phyloP scores from a whole-genome alignment of 768 basidiomycete genomes.

The Tremella mesenterica region DNA sequence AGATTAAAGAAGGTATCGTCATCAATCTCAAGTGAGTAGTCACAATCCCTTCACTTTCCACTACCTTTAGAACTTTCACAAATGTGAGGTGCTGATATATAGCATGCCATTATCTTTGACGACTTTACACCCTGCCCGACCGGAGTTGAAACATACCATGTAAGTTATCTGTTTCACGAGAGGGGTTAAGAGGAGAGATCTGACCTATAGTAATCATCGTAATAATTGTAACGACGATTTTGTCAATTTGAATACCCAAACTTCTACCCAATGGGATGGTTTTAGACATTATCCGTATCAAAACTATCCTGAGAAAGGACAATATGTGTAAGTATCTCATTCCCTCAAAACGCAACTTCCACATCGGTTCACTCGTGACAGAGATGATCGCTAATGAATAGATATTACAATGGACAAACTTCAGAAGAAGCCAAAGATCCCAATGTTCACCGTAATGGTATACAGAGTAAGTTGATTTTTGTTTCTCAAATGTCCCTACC shows the following conservation, averaged over 20 bases:
- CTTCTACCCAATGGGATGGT: conserved; percentile 11
- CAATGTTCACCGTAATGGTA: conserved; percentile 15
- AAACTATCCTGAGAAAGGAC: conserved; percentile 20
- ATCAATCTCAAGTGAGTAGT: conserved; percentile 25
- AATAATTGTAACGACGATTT: conserved; percentile 15
- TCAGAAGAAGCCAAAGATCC: conserved; percentile 6
- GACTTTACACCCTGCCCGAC: conserved; percentile 5
- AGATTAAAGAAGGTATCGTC: conserved; percentile 6
- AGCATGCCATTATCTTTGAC: conserved; percentile 2
- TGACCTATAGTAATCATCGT: conserved; percentile 8
- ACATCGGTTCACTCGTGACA: too few relatives aligned
- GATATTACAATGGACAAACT: background rate
- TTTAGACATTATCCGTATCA: conserved; percentile 13
- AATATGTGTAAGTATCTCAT: conserved; percentile 18
- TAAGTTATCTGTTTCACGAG: background rate
- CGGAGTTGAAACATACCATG: conserved; percentile 2
- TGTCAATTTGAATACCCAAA: conserved; percentile 8
- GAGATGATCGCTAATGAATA: conserved; percentile 6
- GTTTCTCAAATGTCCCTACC: background rate
- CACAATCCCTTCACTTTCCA: background rate
- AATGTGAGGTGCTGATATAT: background rate
- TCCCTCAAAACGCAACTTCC: too few relatives aligned
- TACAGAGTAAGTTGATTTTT: conserved; percentile 19
- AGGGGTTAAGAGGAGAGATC: background rate
- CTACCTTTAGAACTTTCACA: too few relatives aligned